These are phyloP conservation scores for Prunus armeniaca DNA, from an alignment of 306 rosid species.

Conservation along the genomic window DNA sequence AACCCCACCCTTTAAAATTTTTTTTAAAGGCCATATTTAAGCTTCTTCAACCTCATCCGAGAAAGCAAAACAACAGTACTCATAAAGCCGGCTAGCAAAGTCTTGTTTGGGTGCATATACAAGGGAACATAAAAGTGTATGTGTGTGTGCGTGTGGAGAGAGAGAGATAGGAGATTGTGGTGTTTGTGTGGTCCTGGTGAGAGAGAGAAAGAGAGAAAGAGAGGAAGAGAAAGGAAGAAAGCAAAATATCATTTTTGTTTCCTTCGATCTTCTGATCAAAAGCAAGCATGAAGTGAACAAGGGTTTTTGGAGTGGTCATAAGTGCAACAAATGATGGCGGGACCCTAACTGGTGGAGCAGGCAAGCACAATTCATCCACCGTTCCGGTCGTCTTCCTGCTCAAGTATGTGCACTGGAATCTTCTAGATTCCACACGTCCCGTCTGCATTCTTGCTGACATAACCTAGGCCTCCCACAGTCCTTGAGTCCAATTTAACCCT, in stretches of 20 bases:
- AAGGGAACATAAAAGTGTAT: constrained; percentile 37
- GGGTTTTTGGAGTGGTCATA: too few relatives aligned
- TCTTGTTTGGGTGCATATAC: constrained; percentile 50
- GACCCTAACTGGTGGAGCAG: too few relatives aligned
- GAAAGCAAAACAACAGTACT: constrained; percentile 40
- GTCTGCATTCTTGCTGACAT: too few relatives aligned
- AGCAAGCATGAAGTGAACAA: too few relatives aligned
- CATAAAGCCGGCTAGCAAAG: constrained; percentile 51
- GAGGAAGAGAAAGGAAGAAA: constrained; percentile 15
- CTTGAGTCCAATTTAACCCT: too few relatives aligned
- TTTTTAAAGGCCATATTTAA: constrained; percentile 33
- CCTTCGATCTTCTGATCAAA: constrained; percentile 20
- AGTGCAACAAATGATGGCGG: too few relatives aligned
- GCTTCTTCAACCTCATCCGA: constrained; percentile 47
- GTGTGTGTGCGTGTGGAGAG: background rate
- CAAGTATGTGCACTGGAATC: too few relatives aligned
- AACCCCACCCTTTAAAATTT: constrained; percentile 51
- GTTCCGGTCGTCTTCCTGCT: too few relatives aligned
- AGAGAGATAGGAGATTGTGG: background rate
- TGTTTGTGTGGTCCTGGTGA: too few relatives aligned
- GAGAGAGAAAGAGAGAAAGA: constrained; percentile 13
- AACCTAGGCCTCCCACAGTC: too few relatives aligned
- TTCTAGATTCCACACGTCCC: too few relatives aligned
- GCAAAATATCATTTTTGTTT: background rate
- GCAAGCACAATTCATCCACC: too few relatives aligned